Evolutionary conservation across 441 rosid genomes (phyloP), one percentile per base, ranked within the genome.

Genomic region (Manihot esculenta): DNA sequence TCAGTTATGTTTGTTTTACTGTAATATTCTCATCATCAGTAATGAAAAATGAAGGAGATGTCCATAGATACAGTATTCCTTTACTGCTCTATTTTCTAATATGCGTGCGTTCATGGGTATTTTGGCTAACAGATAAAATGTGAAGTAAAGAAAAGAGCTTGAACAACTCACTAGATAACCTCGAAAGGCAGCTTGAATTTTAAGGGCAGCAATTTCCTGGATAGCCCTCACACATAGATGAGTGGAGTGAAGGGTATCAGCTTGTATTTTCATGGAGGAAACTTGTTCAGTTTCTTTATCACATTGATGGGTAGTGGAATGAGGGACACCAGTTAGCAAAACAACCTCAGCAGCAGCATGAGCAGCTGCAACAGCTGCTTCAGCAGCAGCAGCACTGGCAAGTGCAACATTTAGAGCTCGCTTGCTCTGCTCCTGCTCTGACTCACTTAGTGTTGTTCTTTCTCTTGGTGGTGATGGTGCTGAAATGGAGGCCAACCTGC

Each of bases 101-200:
- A 33, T 33, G 38, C 42, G 8, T 38, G 42, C 7, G n/a, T n/a
- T n/a, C n/a, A n/a, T n/a, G n/a, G n/a, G 42, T 38, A 38, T 7
- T 38, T 38, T 5, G 7, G 42, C 42, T 38, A 69, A 11, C 21
- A 27, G 38, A 44, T 13, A 27, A 64, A 58, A 62, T 58, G 50
- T 48, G 8, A 38, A 2, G 17, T 41, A 26, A 21, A 49, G 59
- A 69, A 12, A 72, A 65, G 21, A 18, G 24, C 18, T 38, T n/a
- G 20, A 38, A 38, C 57, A 66, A 81, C 92, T 86, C 80, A 89
- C 98, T 73, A 93, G 91, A 82, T 80, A 90, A 48, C 89, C 91
- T 18, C 97, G 79, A 41, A 88, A 93, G 42, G 84, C 81, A 0
- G 95, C 76, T 72, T 93, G 98, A 62, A 93, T 89, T 76, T 65